phyloP scores from a whole-genome alignment of 345 rosid genomes.

The Syzygium aqueum region DNA sequence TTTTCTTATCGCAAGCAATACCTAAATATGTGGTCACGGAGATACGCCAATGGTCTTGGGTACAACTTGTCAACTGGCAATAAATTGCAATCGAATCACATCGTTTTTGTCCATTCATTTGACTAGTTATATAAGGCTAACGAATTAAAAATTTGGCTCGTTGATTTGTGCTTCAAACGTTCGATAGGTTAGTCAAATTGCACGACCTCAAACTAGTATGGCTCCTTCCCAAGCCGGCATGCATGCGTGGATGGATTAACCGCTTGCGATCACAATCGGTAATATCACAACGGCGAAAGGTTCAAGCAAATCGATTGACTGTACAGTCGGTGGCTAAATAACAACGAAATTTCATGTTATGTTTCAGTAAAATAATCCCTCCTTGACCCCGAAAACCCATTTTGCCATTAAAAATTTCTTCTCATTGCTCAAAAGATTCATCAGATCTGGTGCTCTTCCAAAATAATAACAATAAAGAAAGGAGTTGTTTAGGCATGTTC shows the following conservation, averaged over 20 bases:
- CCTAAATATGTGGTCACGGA: background rate
- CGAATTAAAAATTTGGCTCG: background rate
- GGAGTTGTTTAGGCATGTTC: background rate
- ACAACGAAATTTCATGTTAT: background rate
- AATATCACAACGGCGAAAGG: fast-evolving
- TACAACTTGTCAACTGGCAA: background rate
- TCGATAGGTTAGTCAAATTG: background rate
- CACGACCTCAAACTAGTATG: background rate
- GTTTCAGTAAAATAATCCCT: too few species aligned
- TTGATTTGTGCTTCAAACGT: background rate
- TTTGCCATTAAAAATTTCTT: background rate
- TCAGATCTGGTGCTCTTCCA: background rate
- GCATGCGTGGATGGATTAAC: background rate
- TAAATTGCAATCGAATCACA: background rate
- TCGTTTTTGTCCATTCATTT: background rate
- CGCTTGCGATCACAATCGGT: background rate
- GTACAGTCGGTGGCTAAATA: background rate
- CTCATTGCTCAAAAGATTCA: background rate
- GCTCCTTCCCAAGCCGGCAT: fast-evolving
- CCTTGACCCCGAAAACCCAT: background rate
- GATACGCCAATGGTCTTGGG: background rate
- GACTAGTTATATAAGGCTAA: background rate
- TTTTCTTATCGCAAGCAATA: background rate
- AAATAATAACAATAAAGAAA: background rate
- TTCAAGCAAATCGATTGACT: fast-evolving